Base-by-base conservation (phyloP, 2,329 filamentous ascomycete genomes). In the Colletotrichum sp. region DNA sequence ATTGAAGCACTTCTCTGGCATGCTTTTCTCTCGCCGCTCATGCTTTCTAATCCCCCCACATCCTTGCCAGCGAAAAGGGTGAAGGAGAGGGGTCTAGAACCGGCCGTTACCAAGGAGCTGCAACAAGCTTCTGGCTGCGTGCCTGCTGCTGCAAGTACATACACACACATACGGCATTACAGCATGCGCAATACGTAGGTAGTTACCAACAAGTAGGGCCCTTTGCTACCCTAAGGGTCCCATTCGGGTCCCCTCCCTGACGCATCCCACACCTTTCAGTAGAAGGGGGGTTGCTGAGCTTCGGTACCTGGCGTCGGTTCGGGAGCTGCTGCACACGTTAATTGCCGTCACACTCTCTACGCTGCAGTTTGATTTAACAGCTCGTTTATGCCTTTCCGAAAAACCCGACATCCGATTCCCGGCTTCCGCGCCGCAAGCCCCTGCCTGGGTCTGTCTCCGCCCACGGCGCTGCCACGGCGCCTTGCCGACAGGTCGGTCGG, bases 351-450 rank as follows among this genome's bases (percentile, higher is more conserved):
- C 36, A 30, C 8, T 30, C 16, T 30, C 9, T 30, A 16, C 30
- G 56, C 26, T 13, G 56, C 28, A 26, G 58, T 13, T 28, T 28
- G 16, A 18, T 28, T 32, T 16, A 16, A n/a, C 58, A 30, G 58
- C 16, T 18, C 56, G 16, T 34, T 30, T 13, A n/a, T 61, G 14
- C n/a, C 26, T 9, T 55, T 48, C 18, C 61, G 18, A 14, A 48
- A 38, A 28, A 38, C 12, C 62, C 73, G 69, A 72, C 63, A 68
- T 68, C 73, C 63, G 69, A 56, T 13, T 59, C 38, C 69, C 63
- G 62, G 63, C 34, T 75, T 75, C 73, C 69, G 68, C 30, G 72
- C 36, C 68, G 32, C 38, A 26, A 16, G 12, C 43, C 43, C 43
- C 43, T 48, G 43, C 58, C 10, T 36, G 18, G 30, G 6, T 43